Evolutionary conservation across 495 filamentous ascomycete species (phyloP).

Genomic region (Elaphomyces granulatus): DNA sequence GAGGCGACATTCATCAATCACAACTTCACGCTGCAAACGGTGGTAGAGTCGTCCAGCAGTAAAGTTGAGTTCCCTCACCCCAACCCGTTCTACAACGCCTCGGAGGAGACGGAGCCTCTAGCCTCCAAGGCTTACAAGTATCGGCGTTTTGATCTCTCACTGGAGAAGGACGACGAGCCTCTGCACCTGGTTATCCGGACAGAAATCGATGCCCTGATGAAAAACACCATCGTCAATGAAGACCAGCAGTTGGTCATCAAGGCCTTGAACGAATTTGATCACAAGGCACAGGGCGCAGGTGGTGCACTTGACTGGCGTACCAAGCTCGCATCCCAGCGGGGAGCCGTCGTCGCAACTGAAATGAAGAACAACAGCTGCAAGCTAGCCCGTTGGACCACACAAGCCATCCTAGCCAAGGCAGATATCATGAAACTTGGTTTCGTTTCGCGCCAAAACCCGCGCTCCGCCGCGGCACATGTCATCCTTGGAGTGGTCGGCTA

Average conservation of each 20-base stretch:
- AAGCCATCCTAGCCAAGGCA: constrained; percentile 87
- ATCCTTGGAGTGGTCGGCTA: constrained; percentile 91
- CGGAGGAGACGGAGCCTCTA: constrained; percentile 81
- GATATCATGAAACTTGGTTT: constrained; percentile 99
- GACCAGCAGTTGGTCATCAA: constrained; percentile 86
- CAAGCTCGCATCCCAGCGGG: constrained; percentile 83
- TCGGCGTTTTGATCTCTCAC: constrained; percentile 84
- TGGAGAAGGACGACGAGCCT: constrained; percentile 82
- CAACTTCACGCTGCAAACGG: constrained; percentile 92
- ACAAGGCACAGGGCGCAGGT: constrained; percentile 87
- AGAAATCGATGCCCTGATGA: constrained; percentile 90
- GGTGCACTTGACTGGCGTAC: constrained; percentile 90
- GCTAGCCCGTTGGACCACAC: constrained; percentile 90
- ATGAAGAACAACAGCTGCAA: constrained; percentile 99
- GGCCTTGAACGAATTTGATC: constrained; percentile 97
- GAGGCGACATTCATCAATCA: constrained; percentile 99
- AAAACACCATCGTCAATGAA: constrained; percentile 76
- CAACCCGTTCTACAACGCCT: constrained; percentile 94
- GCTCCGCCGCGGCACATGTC: constrained; percentile 77
- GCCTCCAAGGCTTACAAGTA: constrained; percentile 98
- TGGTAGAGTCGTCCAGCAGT: constrained; percentile 58
- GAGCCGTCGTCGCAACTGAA: constrained; percentile 91
- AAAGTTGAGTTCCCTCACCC: constrained; percentile 74
- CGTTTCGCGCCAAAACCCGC: constrained; percentile 84
- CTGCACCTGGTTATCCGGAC: constrained; percentile 85